Base-by-base conservation (phyloP, 2,329 filamentous ascomycete species). In the Colletotrichum tropicale region DNA sequence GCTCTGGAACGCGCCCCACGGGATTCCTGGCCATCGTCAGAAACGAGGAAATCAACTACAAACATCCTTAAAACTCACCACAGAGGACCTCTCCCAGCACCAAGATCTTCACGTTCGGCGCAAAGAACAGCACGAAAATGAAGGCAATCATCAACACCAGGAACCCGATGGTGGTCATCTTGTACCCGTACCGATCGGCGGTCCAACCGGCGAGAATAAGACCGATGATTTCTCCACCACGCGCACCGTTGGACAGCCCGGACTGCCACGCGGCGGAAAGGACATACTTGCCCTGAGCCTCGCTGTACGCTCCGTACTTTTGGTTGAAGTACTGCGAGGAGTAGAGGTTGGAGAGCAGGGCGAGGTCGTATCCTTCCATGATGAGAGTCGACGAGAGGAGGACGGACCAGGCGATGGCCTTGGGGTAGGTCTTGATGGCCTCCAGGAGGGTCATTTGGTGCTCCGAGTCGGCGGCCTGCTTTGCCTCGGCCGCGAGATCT, bases 201-300 rank as follows among this genome's bases (percentile, higher is more conserved):
- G 88, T 80, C 81, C 86, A 88, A 9, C 90, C 91, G n/a, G 87
- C 89, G 26, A 91, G 74, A 30, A 91, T 84, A 3, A 91, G 82
- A 0, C 91, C 91, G 12, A 91, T 78, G 66, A 93, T 90, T 78
- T 90, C 87, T 15, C 91, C 90, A 2, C 87, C 87, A 3, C 87
- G 83, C 0, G 88, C 87, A 18, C 88, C 90, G 71, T 91, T 91
- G 8, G 86, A 87, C 4, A 93, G 80, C 0, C 86, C 90, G 1
- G 89, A 88, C 80, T 92, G 90, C 91, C 91, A 93, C 1, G 87
- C 84, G 0, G 90, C 88, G 2, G 88, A 86, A 28, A 92, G 83
- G 43, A 86, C 83, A 71, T 89, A 89, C 32, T 84, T 85, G 3
- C 82, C 84, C 4, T 82, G 81, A 2, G 78, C 77, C 13, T 73